Percentiles rank a stretch among this genome's conserved stretches.
Conservation (phyloP, 495 filamentous ascomycete species). For the Aspergillus panamensis region DNA sequence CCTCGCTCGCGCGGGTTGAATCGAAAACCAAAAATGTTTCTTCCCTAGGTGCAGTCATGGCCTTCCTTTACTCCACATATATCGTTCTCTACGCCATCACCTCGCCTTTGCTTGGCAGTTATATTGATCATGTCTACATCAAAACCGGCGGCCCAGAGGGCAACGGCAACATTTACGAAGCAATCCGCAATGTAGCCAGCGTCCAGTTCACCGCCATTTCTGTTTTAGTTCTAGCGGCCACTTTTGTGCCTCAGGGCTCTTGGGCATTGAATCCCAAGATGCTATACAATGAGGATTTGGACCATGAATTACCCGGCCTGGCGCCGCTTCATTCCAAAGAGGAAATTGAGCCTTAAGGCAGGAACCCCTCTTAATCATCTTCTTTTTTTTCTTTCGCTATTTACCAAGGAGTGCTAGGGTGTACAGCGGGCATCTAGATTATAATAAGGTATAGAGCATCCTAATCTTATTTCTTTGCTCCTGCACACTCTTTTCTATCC, state of each 20-base stretch:
- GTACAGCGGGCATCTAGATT: too few relatives aligned
- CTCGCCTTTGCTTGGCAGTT: conserved; percentile 38
- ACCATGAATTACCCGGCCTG: conserved; percentile 16
- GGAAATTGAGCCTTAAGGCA: conserved; percentile 1
- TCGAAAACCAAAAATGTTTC: conserved; percentile 38
- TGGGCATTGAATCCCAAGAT: conserved; percentile 37
- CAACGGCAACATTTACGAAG: conserved; percentile 23
- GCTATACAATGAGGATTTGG: conserved; percentile 33
- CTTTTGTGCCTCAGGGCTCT: conserved; percentile 35
- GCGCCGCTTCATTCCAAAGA: conserved; percentile 16
- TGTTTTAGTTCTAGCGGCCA: conserved; percentile 31
- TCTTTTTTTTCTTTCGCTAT: not conserved
- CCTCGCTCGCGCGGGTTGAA: conserved; percentile 35
- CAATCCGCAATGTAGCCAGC: conserved; percentile 32
- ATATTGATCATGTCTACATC: conserved; percentile 37
- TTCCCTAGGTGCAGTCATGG: conserved; percentile 45
- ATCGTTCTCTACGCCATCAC: conserved; percentile 42
- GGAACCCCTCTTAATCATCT: not conserved
- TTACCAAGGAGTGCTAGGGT: not conserved
- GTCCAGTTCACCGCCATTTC: conserved; percentile 41
- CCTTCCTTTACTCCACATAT: conserved; percentile 45
- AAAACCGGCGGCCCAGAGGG: conserved; percentile 21
- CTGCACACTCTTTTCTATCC: too few relatives aligned
- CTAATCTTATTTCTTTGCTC: too few relatives aligned
- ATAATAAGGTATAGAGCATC: too few relatives aligned